A percentile compares a stretch with the other conserved stretches of the same genome.
Conservation (phyloP, 2,329 filamentous ascomycete species). For the Canariomyces notabilis region DNA sequence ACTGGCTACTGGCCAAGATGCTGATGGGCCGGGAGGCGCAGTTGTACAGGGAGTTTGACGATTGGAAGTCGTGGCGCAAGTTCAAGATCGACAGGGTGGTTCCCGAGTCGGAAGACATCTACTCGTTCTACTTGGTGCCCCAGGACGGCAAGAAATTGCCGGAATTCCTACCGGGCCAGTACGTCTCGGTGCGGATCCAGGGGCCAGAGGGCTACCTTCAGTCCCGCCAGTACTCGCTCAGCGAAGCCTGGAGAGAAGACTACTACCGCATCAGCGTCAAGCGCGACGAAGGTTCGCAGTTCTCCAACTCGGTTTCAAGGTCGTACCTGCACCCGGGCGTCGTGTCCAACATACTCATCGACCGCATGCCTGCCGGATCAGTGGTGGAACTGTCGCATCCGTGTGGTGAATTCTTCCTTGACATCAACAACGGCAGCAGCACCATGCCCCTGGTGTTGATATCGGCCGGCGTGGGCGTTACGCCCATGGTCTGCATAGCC, state of each 20-base stretch:
- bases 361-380: slow-evolving; percentile 56
- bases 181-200: slow-evolving; percentile 58
- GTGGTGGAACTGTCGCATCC: slow-evolving; percentile 62
- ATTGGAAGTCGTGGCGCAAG: slow-evolving; percentile 62
- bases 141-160: slow-evolving; percentile 58
- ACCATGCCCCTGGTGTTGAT: slow-evolving; percentile 56
- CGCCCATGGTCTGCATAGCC: slow-evolving; percentile 57
- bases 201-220: slow-evolving; percentile 57
- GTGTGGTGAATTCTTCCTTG: slow-evolving; percentile 55
- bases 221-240: slow-evolving; percentile 68
- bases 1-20: slow-evolving; percentile 68
- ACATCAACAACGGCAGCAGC: slow-evolving; percentile 36
- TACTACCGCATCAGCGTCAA: slow-evolving; percentile 70
- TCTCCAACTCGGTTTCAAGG: slow-evolving; percentile 37
- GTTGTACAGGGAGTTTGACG: slow-evolving; percentile 56
- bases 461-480: slow-evolving; percentile 56
- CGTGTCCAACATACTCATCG: slow-evolving; percentile 66
- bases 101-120: slow-evolving; percentile 62
- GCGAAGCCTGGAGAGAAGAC: slow-evolving; percentile 55
- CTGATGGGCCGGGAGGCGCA: slow-evolving; percentile 62
- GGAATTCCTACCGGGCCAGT: slow-evolving; percentile 64
- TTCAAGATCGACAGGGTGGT: slow-evolving; percentile 63
- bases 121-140: slow-evolving; percentile 64
- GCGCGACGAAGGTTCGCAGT: slow-evolving; percentile 53
- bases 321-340: slow-evolving; percentile 54